A percentile compares a stretch with the other conserved stretches of the same genome.
Evolutionary conservation across 495 filamentous ascomycete genomes (phyloP).

Genomic region (Tuber aestivum): DNA sequence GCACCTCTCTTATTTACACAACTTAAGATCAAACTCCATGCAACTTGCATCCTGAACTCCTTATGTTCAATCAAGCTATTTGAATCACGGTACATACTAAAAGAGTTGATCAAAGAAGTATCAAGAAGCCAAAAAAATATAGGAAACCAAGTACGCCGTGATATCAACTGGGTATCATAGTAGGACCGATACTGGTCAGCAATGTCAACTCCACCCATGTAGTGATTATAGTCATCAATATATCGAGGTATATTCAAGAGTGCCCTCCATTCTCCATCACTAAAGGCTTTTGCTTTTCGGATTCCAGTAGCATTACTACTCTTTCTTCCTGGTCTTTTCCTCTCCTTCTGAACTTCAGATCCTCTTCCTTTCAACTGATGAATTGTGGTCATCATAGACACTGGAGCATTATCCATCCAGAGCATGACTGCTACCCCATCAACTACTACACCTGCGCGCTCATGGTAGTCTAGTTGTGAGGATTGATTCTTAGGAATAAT

Average conservation of each 20-base stretch:
- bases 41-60: conserved; percentile 5
- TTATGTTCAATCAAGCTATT: neutral
- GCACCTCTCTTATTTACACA: neutral
- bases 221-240: conserved; percentile 11
- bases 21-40: neutral
- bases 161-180: conserved; percentile 30
- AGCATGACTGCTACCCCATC: conserved; percentile 5
- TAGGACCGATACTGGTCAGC: conserved; percentile 4
- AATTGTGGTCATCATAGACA: conserved; percentile 4
- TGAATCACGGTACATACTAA: conserved; percentile 12
- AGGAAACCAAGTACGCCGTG: conserved; percentile 23
- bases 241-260: conserved; percentile 2
- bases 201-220: too few relatives aligned
- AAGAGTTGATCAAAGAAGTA: conserved; percentile 18
- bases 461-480: too few relatives aligned
- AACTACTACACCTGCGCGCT: neutral
- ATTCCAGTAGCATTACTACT: conserved; percentile 3
- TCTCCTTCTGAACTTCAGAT: neutral
- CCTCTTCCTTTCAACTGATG: conserved; percentile 4
- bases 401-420: conserved; percentile 1
- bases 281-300: neutral
- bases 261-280: neutral
- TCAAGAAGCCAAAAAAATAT: conserved; percentile 40
- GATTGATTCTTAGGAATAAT: conserved; percentile 11
- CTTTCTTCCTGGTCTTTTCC: neutral